Evolutionary conservation across 768 basidiomycete species (phyloP).

Genomic region (Mycena maculata): DNA sequence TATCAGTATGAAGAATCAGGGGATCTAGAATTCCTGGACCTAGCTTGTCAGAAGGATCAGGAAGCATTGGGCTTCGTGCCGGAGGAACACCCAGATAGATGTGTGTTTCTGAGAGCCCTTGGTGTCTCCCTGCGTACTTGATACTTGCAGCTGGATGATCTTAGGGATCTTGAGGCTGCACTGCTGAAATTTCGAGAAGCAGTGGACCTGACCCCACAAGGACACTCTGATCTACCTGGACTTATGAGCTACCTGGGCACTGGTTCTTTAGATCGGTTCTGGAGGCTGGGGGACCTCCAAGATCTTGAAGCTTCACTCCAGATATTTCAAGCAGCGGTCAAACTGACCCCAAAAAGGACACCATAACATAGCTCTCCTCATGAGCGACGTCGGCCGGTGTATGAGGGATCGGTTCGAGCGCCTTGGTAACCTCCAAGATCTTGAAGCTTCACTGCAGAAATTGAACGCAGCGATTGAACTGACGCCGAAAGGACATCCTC

Average conservation of each 20-base stretch:
- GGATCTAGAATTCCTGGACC: not conserved
- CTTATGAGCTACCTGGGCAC: not conserved
- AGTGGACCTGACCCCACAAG: not conserved
- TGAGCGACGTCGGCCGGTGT: too few relatives aligned
- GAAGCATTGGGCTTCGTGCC: not conserved
- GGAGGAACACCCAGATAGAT: not conserved
- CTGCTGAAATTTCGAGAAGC: not conserved
- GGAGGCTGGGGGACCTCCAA: too few relatives aligned
- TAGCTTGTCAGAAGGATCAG: not conserved
- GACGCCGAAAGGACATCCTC: too few relatives aligned
- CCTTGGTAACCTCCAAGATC: too few relatives aligned
- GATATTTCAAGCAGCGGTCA: too few relatives aligned
- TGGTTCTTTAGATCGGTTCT: not conserved
- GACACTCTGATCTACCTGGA: too few relatives aligned
- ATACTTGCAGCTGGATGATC: not conserved
- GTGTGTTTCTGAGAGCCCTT: not conserved
- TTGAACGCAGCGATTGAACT: too few relatives aligned
- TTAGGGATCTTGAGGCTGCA: not conserved
- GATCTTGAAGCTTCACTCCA: too few relatives aligned
- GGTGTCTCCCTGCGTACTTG: not conserved
- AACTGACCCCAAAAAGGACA: too few relatives aligned
- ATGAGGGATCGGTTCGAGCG: too few relatives aligned
- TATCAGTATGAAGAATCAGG: not conserved
- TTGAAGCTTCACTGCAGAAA: too few relatives aligned
- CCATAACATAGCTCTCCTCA: too few relatives aligned